Evolutionary conservation across 108 stramenopile species (phyloP).

Genomic region (Schizochytrium sp.): DNA sequence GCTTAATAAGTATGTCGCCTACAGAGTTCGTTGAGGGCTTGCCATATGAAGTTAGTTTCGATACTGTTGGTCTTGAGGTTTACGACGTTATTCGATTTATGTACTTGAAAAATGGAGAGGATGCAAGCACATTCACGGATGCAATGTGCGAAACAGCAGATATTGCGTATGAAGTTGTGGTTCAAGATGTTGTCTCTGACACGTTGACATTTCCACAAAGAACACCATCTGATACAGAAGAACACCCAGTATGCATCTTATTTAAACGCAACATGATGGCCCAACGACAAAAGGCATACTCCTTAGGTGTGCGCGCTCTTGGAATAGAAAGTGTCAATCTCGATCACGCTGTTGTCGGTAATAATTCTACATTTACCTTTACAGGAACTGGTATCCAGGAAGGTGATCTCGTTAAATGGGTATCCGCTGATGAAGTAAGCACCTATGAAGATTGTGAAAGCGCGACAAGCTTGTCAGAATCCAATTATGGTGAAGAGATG

Average conservation of each 20-base stretch:
- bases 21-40: slow-evolving; percentile 5
- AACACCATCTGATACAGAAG: not conserved
- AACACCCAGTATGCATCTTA: not conserved
- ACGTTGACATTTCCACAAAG: not conserved
- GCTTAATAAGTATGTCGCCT: not conserved
- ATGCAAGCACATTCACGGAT: not conserved
- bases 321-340: not conserved
- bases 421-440: not conserved
- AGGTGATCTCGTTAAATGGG: slow-evolving; percentile 10
- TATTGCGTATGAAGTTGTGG: not conserved
- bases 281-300: not conserved
- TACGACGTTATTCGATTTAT: not conserved
- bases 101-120: not conserved
- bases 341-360: not conserved
- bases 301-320: not conserved
- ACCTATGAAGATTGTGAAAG: not conserved
- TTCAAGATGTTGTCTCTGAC: not conserved
- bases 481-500: not conserved
- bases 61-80: not conserved
- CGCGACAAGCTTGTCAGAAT: not conserved
- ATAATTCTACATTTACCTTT: not conserved
- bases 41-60: not conserved
- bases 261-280: slow-evolving; percentile 13
- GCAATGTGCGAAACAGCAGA: not conserved
- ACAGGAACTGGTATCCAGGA: not conserved